Conservation (phyloP, 2,329 filamentous ascomycete species). For the Nigrospora sphaerica region DNA sequence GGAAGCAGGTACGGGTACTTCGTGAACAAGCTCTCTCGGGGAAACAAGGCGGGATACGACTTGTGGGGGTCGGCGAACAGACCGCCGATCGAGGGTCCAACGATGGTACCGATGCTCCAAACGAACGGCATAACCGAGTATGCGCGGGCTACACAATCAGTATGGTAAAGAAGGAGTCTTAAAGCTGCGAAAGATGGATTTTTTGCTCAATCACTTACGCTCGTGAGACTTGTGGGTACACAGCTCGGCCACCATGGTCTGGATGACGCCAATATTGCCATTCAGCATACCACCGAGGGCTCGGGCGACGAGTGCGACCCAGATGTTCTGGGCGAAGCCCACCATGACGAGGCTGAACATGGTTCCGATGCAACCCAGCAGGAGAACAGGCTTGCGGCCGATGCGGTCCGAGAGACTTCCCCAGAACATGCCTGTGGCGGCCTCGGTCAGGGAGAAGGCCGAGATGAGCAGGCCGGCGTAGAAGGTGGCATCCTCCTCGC, state of each 20-base stretch:
- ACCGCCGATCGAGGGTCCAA: constrained; percentile 83
- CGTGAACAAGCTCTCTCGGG: constrained; percentile 61
- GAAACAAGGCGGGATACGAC: constrained; percentile 67
- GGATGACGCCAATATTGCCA: constrained; percentile 84
- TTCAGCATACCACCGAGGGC: constrained; percentile 77
- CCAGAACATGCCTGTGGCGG: constrained; percentile 82
- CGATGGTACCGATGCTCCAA: constrained; percentile 84
- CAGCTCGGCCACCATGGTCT: constrained; percentile 88
- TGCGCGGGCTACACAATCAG: constrained; percentile 54
- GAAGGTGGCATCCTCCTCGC: constrained; percentile 70
- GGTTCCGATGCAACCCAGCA: constrained; percentile 76
- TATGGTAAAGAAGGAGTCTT: background rate
- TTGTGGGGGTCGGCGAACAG: constrained; percentile 72
- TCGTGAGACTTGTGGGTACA: constrained; percentile 80
- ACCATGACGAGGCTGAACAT: constrained; percentile 78
- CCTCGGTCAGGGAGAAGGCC: constrained; percentile 76
- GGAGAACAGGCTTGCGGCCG: constrained; percentile 77
- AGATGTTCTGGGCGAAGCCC: constrained; percentile 76
- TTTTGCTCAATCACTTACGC: constrained; percentile 45
- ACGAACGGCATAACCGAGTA: constrained; percentile 93
- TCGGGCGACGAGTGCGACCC: constrained; percentile 71
- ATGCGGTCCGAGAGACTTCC: constrained; percentile 74
- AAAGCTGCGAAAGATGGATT: background rate
- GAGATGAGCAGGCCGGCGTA: constrained; percentile 86
- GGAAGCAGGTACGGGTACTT: constrained; percentile 82